Percentiles rank a stretch among this genome's conserved stretches.
Evolutionary conservation across 495 filamentous ascomycete genomes (phyloP).

Genomic region (Cetradonia linearis): DNA sequence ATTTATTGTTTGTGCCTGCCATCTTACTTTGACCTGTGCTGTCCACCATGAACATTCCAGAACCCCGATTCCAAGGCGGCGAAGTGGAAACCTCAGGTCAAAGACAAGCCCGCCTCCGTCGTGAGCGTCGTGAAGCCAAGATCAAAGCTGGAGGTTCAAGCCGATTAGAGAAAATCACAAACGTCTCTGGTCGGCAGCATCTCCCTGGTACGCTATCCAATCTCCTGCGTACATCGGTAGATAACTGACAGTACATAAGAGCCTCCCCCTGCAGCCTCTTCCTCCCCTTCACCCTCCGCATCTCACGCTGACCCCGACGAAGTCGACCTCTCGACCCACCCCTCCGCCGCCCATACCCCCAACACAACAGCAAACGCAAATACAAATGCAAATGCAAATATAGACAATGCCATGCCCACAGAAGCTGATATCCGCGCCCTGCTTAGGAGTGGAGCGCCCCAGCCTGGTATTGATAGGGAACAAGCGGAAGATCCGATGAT

Average conservation of each 20-base stretch:
- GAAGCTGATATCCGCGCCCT: slow-evolving; percentile 33
- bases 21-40: not conserved
- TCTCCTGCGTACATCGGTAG: slow-evolving; percentile 11
- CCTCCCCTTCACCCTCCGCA: slow-evolving; percentile 11
- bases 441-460: slow-evolving; percentile 32
- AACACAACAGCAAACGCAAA: not conserved
- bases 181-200: slow-evolving; percentile 57
- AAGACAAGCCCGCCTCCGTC: slow-evolving; percentile 70
- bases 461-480: slow-evolving; percentile 27
- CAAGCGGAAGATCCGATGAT: slow-evolving; percentile 50
- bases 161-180: slow-evolving; percentile 77
- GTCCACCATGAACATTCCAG: slow-evolving; percentile 3
- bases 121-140: slow-evolving; percentile 84
- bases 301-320: slow-evolving; percentile 55
- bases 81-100: slow-evolving; percentile 43
- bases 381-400: not conserved
- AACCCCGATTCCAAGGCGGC: slow-evolving; percentile 8
- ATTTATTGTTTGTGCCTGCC: not conserved
- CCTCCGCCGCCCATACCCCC: slow-evolving; percentile 33
- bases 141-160: slow-evolving; percentile 70
- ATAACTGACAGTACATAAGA: slow-evolving; percentile 30
- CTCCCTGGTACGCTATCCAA: slow-evolving; percentile 29
- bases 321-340: slow-evolving; percentile 59
- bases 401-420: slow-evolving; percentile 6
- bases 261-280: slow-evolving; percentile 23